Conservation (phyloP, 2,329 filamentous ascomycete genomes). For the Pyrenophora teres region DNA sequence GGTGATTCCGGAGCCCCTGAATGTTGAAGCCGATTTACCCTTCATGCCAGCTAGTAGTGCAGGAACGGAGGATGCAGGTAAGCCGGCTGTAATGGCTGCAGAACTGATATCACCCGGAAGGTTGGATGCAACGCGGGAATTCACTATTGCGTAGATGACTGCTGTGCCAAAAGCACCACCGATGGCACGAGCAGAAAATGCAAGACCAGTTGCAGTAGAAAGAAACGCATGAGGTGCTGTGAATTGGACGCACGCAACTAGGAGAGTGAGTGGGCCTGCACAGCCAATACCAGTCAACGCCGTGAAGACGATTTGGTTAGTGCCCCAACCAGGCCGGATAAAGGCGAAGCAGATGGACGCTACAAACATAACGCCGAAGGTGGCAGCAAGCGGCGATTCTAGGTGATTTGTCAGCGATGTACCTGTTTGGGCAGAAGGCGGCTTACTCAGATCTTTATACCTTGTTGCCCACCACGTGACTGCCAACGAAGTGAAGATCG, state of each 20-base stretch:
- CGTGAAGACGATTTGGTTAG: slow-evolving; percentile 32
- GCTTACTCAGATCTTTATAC: slow-evolving; percentile 37
- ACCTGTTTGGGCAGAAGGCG: too few species aligned
- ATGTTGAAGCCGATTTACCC: slow-evolving; percentile 17
- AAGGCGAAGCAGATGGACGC: slow-evolving; percentile 33
- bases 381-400: slow-evolving; percentile 34
- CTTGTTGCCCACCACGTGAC: slow-evolving; percentile 37
- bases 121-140: slow-evolving; percentile 27
- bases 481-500: slow-evolving; percentile 24
- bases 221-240: slow-evolving; percentile 38
- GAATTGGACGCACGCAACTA: slow-evolving; percentile 41
- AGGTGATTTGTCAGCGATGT: not conserved
- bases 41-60: slow-evolving; percentile 29
- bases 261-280: slow-evolving; percentile 37
- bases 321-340: slow-evolving; percentile 33
- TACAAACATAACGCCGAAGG: slow-evolving; percentile 37
- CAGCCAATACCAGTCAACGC: slow-evolving; percentile 36
- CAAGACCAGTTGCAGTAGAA: slow-evolving; percentile 39
- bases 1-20: slow-evolving; percentile 15
- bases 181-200: slow-evolving; percentile 41
- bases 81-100: slow-evolving; percentile 29
- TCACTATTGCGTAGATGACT: slow-evolving; percentile 38
- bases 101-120: slow-evolving; percentile 25
- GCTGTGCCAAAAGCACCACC: slow-evolving; percentile 41
- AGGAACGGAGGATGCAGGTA: slow-evolving; percentile 25